Evolutionary conservation across 805 yeast genomes (phyloP), one percentile per base, ranked within the genome.

Genomic region (Yamadazyma phyllophila): DNA sequence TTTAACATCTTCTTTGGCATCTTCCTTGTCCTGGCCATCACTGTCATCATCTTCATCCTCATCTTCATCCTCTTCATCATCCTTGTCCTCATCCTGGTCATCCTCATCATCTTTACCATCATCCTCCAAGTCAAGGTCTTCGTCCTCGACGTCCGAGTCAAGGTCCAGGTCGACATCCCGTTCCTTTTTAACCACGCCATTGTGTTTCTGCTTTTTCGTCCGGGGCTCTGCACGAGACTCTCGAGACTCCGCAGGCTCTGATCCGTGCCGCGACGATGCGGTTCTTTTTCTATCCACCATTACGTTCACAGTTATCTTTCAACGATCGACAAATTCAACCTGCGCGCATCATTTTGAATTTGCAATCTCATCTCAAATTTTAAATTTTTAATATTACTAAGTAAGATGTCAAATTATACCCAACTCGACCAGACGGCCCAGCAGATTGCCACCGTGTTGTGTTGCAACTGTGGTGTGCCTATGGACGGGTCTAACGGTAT

Each of bases 381-480:
- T 38, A 13, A 6, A 14, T 24, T 39, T 26, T 16, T n/a, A 26
- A 15, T 17, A 31, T 40, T 40, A 30, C 36, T 39, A 39, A 39
- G 17, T 35, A 12, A 11, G 13, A 76, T 74, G 80, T 74, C 80
- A 5, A 71, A 74, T 51, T 76, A 76, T 53, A 71, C 79, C 10
- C 76, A 71, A 46, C 61, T 76, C 32, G 70, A 59, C 24, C 65
- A 62, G 15, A 47, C 17, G 5, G 26, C 24, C 31, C 44, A 36
- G 3, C 44, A 58, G 7, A 77, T 74, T 14, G 95, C 97, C 29
- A 94, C 98, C 1, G 94, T 94, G 49, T 80, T 94, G 47, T 94
- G 99, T 76, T 90, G 96, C 70, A 89, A 88, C 84, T 94, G 99
- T 84, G 98, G 98, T 70, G 88, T 86, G 46, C 97, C 98, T 36